These are phyloP conservation scores for Torrubiellomyces zombiae DNA, from an alignment of 2,329 filamentous ascomycete genomes.

Conservation along the genomic window DNA sequence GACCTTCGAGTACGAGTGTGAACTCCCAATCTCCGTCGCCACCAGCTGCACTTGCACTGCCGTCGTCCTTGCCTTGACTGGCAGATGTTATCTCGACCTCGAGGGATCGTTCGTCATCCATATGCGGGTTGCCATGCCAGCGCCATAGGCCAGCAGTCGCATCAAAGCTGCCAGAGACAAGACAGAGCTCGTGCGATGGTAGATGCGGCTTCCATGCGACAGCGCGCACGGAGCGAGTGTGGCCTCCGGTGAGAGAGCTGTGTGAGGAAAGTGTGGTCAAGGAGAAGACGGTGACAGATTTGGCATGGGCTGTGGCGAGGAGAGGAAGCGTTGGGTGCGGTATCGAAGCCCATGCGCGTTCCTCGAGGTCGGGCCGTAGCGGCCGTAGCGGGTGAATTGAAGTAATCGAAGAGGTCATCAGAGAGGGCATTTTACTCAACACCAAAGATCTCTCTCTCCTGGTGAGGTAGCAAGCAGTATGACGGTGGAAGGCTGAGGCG, in stretches of 20 bases:
- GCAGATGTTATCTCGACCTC: constrained; percentile 25
- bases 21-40: constrained; percentile 76
- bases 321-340: constrained; percentile 80
- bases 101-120: constrained; percentile 14
- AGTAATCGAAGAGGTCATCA: constrained; percentile 4
- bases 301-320: constrained; percentile 75
- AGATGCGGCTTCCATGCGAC: constrained; percentile 73
- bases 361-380: constrained; percentile 39
- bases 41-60: constrained; percentile 3
- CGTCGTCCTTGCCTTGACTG: constrained; percentile 2
- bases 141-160: constrained; percentile 77
- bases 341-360: constrained; percentile 70
- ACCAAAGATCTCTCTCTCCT: no score
- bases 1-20: constrained; percentile 79
- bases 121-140: constrained; percentile 33
- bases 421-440: no score
- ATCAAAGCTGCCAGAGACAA: constrained; percentile 90
- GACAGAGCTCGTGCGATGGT: constrained; percentile 46
- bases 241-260: constrained; percentile 67
- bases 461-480: no score
- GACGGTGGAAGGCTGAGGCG: no score
- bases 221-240: constrained; percentile 76
- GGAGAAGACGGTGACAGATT: constrained; percentile 78
- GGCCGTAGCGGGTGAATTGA: constrained; percentile 28
- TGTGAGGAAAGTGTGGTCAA: constrained; percentile 65